These are phyloP conservation scores for Lactarius trivialis DNA, from an alignment of 768 basidiomycete genomes.

Conservation along the genomic window DNA sequence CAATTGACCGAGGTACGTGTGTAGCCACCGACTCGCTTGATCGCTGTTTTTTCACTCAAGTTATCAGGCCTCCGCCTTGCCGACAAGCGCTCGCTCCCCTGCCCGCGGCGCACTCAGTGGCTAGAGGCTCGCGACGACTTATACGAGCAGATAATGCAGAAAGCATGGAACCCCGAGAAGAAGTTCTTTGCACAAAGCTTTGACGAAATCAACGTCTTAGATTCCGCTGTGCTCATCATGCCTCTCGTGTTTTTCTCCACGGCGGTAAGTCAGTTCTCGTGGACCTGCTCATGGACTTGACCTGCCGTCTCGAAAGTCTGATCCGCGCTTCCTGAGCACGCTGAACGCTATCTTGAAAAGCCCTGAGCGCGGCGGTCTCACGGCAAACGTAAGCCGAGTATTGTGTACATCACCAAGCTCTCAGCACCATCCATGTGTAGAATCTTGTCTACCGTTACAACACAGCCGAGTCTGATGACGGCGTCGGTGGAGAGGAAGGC, in stretches of 20 bases:
- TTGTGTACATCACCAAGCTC: not conserved
- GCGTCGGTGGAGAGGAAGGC: constrained; percentile 94
- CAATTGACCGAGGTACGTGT: constrained; percentile 73
- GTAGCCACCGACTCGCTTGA: not conserved
- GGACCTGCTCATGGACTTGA: not conserved
- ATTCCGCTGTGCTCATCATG: constrained; percentile 88
- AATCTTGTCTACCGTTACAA: constrained; percentile 89
- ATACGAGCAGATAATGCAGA: constrained; percentile 91
- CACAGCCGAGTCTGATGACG: constrained; percentile 77
- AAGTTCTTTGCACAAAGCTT: constrained; percentile 83
- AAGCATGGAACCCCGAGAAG: constrained; percentile 72
- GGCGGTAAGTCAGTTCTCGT: constrained; percentile 41
- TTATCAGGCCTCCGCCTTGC: constrained; percentile 71
- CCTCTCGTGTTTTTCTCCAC: constrained; percentile 90
- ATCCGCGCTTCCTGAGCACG: constrained; percentile 84
- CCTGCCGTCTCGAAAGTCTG: constrained; percentile 43
- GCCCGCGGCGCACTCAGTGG: constrained; percentile 69
- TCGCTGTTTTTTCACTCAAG: not conserved
- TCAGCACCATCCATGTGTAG: constrained; percentile 34
- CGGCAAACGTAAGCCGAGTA: constrained; percentile 59
- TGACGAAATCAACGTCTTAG: constrained; percentile 75
- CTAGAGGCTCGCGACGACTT: constrained; percentile 66
- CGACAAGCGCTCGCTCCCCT: constrained; percentile 91
- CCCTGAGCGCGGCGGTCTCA: constrained; percentile 86
- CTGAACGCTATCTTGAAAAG: constrained; percentile 77